These are phyloP conservation scores for Lizonia empirigonia DNA, from an alignment of 2,329 filamentous ascomycete genomes.

Conservation along the genomic window DNA sequence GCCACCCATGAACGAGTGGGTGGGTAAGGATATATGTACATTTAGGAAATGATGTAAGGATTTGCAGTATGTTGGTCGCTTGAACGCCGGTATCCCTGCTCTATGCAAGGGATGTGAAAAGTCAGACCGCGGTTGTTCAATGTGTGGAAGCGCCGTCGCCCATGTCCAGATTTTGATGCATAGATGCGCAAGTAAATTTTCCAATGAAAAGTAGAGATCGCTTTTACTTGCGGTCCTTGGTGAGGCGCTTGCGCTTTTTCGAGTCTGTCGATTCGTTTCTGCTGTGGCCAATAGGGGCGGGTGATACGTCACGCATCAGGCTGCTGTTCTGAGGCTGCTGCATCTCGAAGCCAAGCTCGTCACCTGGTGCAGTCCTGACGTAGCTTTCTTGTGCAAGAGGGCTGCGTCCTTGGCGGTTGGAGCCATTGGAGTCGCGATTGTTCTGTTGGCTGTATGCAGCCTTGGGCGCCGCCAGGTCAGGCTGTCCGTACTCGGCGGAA, in stretches of 20 bases:
- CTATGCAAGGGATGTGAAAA: constrained; percentile 14
- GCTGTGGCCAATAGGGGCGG: constrained; percentile 39
- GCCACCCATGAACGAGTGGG: neutral
- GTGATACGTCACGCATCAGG: constrained; percentile 44
- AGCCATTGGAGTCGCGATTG: constrained; percentile 20
- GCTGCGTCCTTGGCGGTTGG: constrained; percentile 48
- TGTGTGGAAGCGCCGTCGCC: constrained; percentile 15
- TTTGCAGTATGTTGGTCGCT: constrained; percentile 12
- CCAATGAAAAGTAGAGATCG: constrained; percentile 5
- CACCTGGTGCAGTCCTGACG: constrained; percentile 40
- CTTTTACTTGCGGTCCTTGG: constrained; percentile 40
- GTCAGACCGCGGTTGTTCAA: constrained; percentile 13
- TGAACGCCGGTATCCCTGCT: constrained; percentile 19
- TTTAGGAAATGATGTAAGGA: constrained; percentile 15
- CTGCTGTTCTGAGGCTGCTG: constrained; percentile 43
- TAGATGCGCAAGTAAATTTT: constrained; percentile 9
- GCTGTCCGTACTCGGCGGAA: constrained; percentile 33
- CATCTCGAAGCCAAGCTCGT: constrained; percentile 44
- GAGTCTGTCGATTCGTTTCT: constrained; percentile 43
- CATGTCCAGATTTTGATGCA: constrained; percentile 14
- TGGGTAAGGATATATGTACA: constrained; percentile 22
- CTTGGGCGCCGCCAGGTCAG: constrained; percentile 38
- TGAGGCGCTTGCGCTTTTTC: constrained; percentile 45
- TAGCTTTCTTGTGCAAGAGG: constrained; percentile 55
- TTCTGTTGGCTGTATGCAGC: constrained; percentile 33